Evolutionary conservation across 1,284 basidiomycete genomes (phyloP).

Genomic region (Sanguinoderma infundibulare): DNA sequence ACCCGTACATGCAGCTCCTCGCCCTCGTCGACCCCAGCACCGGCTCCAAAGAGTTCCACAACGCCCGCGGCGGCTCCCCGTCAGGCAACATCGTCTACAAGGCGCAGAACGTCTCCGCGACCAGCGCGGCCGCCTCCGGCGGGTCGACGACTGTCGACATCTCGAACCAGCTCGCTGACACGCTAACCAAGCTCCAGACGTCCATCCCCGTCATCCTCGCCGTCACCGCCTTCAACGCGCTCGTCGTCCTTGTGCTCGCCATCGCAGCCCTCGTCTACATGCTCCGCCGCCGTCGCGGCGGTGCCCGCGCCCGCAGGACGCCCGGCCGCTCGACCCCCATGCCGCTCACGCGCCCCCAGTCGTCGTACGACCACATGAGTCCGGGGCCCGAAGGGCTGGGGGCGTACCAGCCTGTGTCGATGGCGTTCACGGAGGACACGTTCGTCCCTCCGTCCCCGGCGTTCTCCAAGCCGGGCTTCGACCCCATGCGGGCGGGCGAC

Average conservation of each 20-base stretch:
- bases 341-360: constrained; percentile 42
- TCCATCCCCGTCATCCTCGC: constrained; percentile 73
- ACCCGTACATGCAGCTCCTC: constrained; percentile 77
- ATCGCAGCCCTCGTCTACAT: constrained; percentile 55
- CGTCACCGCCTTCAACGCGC: constrained; percentile 72
- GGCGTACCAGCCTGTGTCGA: constrained; percentile 71
- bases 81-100: constrained; percentile 70
- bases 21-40: constrained; percentile 67
- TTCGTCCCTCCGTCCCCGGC: constrained; percentile 69
- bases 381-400: constrained; percentile 34
- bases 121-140: constrained; percentile 17
- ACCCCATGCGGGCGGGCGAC: constrained; percentile 27
- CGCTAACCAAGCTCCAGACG: constrained; percentile 60
- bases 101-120: constrained; percentile 49
- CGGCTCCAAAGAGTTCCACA: constrained; percentile 72
- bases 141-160: constrained; percentile 50
- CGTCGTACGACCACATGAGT: constrained; percentile 29
- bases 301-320: constrained; percentile 42
- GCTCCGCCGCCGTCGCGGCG: constrained; percentile 45
- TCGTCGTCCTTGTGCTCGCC: constrained; percentile 62
- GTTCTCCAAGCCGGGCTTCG: constrained; percentile 51
- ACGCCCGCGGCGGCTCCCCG: constrained; percentile 63
- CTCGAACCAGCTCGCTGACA: constrained; percentile 57
- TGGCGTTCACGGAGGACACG: constrained; percentile 77
- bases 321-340: constrained; percentile 60